A percentile compares a stretch with the other conserved stretches of the same genome.
phyloP scores from a whole-genome alignment of 225 moss, liverwort and hornwort genomes.

The Physcomitrium patens region DNA sequence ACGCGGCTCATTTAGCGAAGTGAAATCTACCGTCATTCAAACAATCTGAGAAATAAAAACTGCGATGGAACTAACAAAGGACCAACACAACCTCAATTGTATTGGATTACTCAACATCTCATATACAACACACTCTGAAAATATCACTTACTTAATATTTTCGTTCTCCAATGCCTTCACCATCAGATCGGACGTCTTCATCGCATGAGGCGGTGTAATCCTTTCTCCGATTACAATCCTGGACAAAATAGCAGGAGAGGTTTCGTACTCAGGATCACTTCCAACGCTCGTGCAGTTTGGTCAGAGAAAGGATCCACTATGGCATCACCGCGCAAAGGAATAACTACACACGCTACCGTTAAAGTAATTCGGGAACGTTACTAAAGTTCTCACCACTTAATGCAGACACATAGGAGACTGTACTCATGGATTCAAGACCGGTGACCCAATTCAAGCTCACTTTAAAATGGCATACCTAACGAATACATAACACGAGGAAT shows the following conservation, averaged over 20 bases:
- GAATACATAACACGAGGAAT: too few species aligned
- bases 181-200: conserved; percentile 54
- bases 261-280: neutral
- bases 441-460: too few species aligned
- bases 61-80: neutral
- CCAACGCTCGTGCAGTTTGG: neutral
- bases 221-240: neutral
- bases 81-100: neutral
- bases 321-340: neutral
- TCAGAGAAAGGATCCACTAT: neutral
- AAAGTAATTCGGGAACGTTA: too few species aligned
- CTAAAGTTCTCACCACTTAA: too few species aligned
- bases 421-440: too few species aligned
- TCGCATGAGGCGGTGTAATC: neutral
- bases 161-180: conserved; percentile 58
- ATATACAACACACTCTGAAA: too few species aligned
- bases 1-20: neutral
- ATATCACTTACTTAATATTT: conserved; percentile 49
- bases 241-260: neutral
- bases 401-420: too few species aligned
- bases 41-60: neutral
- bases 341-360: neutral
- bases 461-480: too few species aligned
- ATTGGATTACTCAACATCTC: too few species aligned
- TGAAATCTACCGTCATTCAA: too few species aligned